Evolutionary conservation across 1,284 basidiomycete species (phyloP).

Genomic region (Ceratobasidium sp.): DNA sequence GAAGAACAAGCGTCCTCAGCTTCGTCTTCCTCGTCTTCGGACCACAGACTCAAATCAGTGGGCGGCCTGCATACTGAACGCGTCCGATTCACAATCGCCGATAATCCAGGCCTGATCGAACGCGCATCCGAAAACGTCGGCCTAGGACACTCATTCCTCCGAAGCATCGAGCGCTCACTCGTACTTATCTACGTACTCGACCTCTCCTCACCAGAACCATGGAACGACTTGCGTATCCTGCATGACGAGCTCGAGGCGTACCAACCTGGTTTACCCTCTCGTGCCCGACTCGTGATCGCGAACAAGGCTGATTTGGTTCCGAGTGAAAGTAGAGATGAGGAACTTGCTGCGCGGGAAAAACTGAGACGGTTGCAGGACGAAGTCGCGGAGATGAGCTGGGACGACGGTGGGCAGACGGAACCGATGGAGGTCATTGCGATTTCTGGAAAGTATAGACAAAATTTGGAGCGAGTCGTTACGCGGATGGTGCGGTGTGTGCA

Average conservation of each 20-base stretch:
- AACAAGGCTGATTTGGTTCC: constrained; percentile 94
- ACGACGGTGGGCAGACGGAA: constrained; percentile 34
- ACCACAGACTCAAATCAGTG: constrained; percentile 25
- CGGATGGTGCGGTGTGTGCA: constrained; percentile 77
- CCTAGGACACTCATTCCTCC: constrained; percentile 93
- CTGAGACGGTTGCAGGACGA: constrained; percentile 69
- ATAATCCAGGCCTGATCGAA: constrained; percentile 94
- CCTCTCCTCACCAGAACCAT: constrained; percentile 76
- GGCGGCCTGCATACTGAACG: constrained; percentile 64
- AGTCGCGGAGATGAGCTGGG: constrained; percentile 66
- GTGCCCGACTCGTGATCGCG: constrained; percentile 86
- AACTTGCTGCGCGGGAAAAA: constrained; percentile 72
- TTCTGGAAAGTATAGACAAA: constrained; percentile 86
- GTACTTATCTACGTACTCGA: constrained; percentile 95
- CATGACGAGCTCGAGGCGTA: constrained; percentile 89
- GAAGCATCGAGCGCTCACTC: constrained; percentile 92
- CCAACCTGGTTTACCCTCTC: constrained; percentile 80
- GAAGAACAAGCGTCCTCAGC: constrained; percentile 50
- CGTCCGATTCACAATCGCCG: constrained; percentile 94
- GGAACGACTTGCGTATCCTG: constrained; percentile 81
- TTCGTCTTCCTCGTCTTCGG: constrained; percentile 23
- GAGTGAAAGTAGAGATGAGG: constrained; percentile 62
- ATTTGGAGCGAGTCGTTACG: constrained; percentile 75
- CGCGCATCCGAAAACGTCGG: constrained; percentile 91
- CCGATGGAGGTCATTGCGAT: constrained; percentile 77